A percentile compares a stretch with the other conserved stretches of the same genome.
phyloP scores from a whole-genome alignment of 2,329 filamentous ascomycete species.

The Nothopassalora personata region DNA sequence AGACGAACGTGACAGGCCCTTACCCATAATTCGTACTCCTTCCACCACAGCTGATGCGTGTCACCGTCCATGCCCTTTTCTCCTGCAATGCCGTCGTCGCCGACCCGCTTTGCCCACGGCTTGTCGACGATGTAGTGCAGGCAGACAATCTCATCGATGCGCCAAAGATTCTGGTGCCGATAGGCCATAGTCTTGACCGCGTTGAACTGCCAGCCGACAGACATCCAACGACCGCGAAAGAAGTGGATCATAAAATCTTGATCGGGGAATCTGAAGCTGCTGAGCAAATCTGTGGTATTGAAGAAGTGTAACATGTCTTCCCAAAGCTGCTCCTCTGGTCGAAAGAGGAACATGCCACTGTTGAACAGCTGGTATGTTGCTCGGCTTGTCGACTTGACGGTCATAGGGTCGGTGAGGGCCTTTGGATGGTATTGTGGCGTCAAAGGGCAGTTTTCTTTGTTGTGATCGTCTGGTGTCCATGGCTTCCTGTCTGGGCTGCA shows the following conservation, averaged over 20 bases:
- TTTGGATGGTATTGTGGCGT: slow-evolving; percentile 35
- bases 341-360: slow-evolving; percentile 49
- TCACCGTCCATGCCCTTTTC: slow-evolving; percentile 46
- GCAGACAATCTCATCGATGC: slow-evolving; percentile 41
- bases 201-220: slow-evolving; percentile 47
- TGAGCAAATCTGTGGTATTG: slow-evolving; percentile 36
- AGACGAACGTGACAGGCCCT: background rate
- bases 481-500: slow-evolving; percentile 46
- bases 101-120: slow-evolving; percentile 45
- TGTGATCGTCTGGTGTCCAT: slow-evolving; percentile 47
- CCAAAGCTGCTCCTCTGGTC: slow-evolving; percentile 38
- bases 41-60: slow-evolving; percentile 51
- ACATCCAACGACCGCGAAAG: slow-evolving; percentile 40
- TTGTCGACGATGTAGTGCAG: slow-evolving; percentile 53
- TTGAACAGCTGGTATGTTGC: slow-evolving; percentile 47
- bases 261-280: slow-evolving; percentile 47
- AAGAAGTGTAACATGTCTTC: slow-evolving; percentile 39
- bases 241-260: slow-evolving; percentile 49
- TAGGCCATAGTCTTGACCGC: slow-evolving; percentile 51
- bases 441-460: slow-evolving; percentile 44
- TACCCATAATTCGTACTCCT: slow-evolving; percentile 40
- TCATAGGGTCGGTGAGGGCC: slow-evolving; percentile 31
- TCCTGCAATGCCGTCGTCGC: slow-evolving; percentile 39
- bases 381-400: slow-evolving; percentile 28
- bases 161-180: slow-evolving; percentile 48